phyloP scores from a whole-genome alignment of 176 grass and related monocot species.

The Oryza officinalis region DNA sequence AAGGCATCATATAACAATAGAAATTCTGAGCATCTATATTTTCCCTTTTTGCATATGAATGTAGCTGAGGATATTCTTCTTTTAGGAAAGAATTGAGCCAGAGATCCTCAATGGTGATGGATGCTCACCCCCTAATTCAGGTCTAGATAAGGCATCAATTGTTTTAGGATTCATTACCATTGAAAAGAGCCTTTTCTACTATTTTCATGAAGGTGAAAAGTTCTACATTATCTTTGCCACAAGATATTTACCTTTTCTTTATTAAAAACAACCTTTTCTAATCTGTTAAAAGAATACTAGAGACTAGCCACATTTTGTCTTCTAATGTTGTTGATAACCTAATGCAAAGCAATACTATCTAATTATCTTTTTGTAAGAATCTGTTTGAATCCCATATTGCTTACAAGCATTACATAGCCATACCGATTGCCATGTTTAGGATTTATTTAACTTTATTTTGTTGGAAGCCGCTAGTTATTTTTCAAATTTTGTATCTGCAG shows the following conservation, averaged over 20 bases:
- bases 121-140: not conserved
- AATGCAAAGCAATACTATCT: not conserved
- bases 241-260: not conserved
- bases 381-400: not conserved
- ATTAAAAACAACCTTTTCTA: not conserved
- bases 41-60: not conserved
- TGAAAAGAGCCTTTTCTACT: not conserved
- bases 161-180: not conserved
- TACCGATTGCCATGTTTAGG: not conserved
- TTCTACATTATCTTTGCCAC: not conserved
- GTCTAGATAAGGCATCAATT: not conserved
- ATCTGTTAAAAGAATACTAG: not conserved
- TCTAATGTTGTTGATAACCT: not conserved
- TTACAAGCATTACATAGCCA: slow-evolving; percentile 1
- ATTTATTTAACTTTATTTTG: not conserved
- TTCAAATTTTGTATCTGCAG: slow-evolving; percentile 35
- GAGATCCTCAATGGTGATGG: too few relatives aligned
- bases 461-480: not conserved
- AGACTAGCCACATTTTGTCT: not conserved
- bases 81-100: not conserved
- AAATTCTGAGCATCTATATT: not conserved
- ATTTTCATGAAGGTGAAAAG: not conserved
- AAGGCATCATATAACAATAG: not conserved
- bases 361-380: not conserved
- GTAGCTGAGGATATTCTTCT: not conserved